These are phyloP conservation scores for Rhizopogon vinicolor DNA, from an alignment of 768 basidiomycete genomes.

Conservation along the genomic window DNA sequence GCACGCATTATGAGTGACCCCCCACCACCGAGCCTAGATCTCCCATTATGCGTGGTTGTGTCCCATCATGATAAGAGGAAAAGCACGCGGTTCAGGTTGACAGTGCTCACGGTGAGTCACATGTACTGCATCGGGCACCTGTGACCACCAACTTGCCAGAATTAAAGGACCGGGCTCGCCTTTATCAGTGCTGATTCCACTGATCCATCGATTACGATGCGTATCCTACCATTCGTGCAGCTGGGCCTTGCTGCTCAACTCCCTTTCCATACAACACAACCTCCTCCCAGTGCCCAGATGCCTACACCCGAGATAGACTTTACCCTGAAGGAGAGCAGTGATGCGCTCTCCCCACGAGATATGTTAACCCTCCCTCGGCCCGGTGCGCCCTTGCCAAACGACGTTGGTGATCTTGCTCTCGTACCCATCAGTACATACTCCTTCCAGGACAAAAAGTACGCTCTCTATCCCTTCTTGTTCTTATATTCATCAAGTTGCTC, in stretches of 20 bases:
- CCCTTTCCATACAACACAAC: not conserved
- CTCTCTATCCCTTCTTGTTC: conserved; percentile 3
- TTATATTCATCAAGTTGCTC: not conserved
- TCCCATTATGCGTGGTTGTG: too few relatives aligned
- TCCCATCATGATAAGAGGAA: too few relatives aligned
- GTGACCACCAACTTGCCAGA: too few relatives aligned
- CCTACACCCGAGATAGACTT: not conserved
- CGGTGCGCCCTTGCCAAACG: conserved; percentile 60
- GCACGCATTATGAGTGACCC: too few relatives aligned
- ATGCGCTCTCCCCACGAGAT: conserved; percentile 67
- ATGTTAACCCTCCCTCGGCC: conserved; percentile 68
- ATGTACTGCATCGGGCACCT: too few relatives aligned
- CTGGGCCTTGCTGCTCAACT: not conserved
- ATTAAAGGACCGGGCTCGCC: too few relatives aligned
- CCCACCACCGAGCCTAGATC: too few relatives aligned
- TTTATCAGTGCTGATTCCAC: too few relatives aligned
- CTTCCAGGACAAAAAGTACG: conserved; percentile 70
- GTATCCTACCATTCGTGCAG: not conserved
- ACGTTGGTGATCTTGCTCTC: conserved; percentile 62
- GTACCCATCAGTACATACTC: conserved; percentile 66
- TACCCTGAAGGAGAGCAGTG: conserved; percentile 7
- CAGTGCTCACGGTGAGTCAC: too few relatives aligned
- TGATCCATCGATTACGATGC: not conserved
- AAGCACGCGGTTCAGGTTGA: too few relatives aligned
- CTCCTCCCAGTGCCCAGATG: not conserved